Evolutionary conservation across 2,329 filamentous ascomycete species (phyloP).

Genomic region (Verticillium albo-atrum): DNA sequence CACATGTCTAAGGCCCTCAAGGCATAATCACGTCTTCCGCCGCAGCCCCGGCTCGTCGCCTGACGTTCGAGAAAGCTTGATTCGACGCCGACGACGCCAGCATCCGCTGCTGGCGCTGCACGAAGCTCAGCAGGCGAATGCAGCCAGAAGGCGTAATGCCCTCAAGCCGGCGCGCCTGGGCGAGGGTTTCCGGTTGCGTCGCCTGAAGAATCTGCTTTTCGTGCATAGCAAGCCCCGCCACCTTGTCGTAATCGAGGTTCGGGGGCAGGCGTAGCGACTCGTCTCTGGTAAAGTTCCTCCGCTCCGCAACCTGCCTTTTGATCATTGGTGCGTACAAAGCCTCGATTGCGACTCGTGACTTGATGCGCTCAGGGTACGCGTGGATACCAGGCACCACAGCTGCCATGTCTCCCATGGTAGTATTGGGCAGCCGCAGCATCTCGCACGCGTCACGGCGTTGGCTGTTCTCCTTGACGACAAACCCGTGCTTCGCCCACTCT

Average conservation of each 20-base stretch:
- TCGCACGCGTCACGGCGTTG: slow-evolving; percentile 71
- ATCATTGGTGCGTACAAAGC: slow-evolving; percentile 86
- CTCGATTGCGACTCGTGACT: slow-evolving; percentile 72
- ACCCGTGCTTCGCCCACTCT: slow-evolving; percentile 66
- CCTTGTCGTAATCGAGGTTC: slow-evolving; percentile 69
- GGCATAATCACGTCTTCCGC: not conserved
- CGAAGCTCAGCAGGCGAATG: slow-evolving; percentile 57
- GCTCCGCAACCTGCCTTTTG: slow-evolving; percentile 62
- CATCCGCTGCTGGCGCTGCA: slow-evolving; percentile 31
- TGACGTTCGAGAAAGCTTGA: not conserved
- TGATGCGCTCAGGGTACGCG: slow-evolving; percentile 54
- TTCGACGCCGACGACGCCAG: not conserved
- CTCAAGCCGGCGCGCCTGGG: slow-evolving; percentile 84
- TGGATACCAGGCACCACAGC: slow-evolving; percentile 51
- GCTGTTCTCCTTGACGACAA: slow-evolving; percentile 63
- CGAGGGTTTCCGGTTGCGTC: slow-evolving; percentile 77
- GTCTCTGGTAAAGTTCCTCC: slow-evolving; percentile 67
- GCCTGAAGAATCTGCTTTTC: slow-evolving; percentile 68
- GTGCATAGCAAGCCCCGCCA: slow-evolving; percentile 73
- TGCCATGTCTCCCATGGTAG: slow-evolving; percentile 54
- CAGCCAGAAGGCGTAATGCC: slow-evolving; percentile 63
- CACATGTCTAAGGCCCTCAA: not conserved
- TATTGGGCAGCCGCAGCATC: slow-evolving; percentile 64
- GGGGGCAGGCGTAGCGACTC: slow-evolving; percentile 68
- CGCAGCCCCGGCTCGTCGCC: not conserved